Base-by-base conservation (phyloP, 208 protist genomes). In the Porcisia deanei region DNA sequence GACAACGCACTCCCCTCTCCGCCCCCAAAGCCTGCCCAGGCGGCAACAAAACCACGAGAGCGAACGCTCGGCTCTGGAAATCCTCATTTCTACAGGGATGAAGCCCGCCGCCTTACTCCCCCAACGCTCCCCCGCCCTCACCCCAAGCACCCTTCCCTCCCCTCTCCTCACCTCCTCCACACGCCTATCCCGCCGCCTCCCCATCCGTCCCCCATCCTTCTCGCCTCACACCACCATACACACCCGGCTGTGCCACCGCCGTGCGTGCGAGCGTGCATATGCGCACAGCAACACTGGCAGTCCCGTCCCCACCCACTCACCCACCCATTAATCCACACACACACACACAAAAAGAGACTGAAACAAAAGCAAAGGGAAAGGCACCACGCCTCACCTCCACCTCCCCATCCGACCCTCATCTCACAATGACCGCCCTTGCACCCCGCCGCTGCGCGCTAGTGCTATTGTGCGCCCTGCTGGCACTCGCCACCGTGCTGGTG, bases 391-490 rank as follows among this genome's bases (percentile, higher is more conserved):
- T 4, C 7, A 16, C 20, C 54, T 39, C 59, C 16, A 3, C 41
- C 61, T 1, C 39, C 39, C 61, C 61, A 25, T 18, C 55, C 7
- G 10, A 30, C 69, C 0, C 39, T 18, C 66, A 20, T 30, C 66
- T 22, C 71, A 3, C 43, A 47, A 70, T 70, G 65, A n/a, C 45
- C 25, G 7, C 71, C 41, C 10, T 39, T 2, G 39, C 57, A 10
- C 41, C 49, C 45, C 73, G 73, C 72, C 58, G 43, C 67, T 60
- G 67, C 75, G 67, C 67, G 41, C 41, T 54, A 8, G 66, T 57
- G 67, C 75, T 79, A 55, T 67, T 79, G 75, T 79, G 75, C 49
- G 75, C 67, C 67, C 57, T 69, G 37, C 67, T 79, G 67, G 67
- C 66, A 58, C 75, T 79, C 67, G 65, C n/a, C 75, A 58, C 66